Percentiles rank a stretch among this genome's conserved stretches.
These are phyloP conservation scores for Suaeda aralocaspica DNA, from an alignment of 148 eudicot genomes.

Conservation along the genomic window DNA sequence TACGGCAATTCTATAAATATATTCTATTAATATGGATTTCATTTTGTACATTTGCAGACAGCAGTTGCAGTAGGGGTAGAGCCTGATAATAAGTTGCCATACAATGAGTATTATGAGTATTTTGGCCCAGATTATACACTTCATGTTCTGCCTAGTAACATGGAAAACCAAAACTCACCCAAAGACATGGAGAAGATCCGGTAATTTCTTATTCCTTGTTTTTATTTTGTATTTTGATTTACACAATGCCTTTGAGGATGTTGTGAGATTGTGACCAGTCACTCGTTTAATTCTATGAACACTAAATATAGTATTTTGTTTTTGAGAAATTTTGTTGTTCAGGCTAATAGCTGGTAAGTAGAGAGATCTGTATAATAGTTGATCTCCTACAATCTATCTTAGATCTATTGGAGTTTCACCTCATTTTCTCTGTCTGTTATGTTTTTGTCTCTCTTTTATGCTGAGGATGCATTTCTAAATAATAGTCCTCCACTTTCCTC, in stretches of 20 bases:
- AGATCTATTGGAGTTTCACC: background rate
- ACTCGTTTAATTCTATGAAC: background rate
- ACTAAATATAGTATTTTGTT: background rate
- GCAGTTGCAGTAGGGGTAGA: constrained; percentile 93
- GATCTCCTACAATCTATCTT: background rate
- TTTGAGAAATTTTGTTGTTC: background rate
- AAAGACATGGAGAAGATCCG: constrained; percentile 81
- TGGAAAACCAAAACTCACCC: constrained; percentile 71
- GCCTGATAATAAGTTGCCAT: constrained; percentile 84
- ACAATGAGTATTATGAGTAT: constrained; percentile 79
- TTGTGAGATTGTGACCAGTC: too few relatives aligned
- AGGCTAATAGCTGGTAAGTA: background rate
- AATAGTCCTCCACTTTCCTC: background rate
- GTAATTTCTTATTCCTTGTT: constrained; percentile 36
- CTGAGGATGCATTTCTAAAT: background rate
- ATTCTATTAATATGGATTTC: background rate
- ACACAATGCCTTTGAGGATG: too few relatives aligned
- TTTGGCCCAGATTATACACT: constrained; percentile 93
- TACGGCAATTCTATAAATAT: background rate
- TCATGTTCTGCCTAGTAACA: constrained; percentile 60
- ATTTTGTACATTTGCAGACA: constrained; percentile 46
- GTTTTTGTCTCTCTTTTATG: background rate
- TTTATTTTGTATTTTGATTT: background rate
- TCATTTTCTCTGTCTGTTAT: background rate
- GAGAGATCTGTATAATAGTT: background rate